Evolutionary conservation across 2,329 filamentous ascomycete species (phyloP).

Genomic region (Ramularia endophylla): DNA sequence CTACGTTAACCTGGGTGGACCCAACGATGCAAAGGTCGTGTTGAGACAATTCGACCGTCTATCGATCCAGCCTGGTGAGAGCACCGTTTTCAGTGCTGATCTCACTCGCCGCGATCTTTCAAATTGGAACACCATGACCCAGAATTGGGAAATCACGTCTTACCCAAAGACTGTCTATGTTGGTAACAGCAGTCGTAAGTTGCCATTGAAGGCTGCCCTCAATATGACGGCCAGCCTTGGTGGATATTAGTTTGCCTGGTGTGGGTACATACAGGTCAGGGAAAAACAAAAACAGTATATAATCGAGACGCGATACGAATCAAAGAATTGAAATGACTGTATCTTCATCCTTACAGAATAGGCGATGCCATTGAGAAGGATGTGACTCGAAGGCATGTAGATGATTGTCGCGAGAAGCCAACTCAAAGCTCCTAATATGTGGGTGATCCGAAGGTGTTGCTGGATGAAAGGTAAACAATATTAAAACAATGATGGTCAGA

Average conservation of each 20-base stretch:
- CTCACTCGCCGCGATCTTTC: conserved; percentile 76
- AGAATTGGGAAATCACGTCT: conserved; percentile 67
- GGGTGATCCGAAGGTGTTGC: too few species aligned
- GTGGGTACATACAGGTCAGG: too few species aligned
- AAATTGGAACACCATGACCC: conserved; percentile 73
- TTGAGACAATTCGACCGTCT: conserved; percentile 80
- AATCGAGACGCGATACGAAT: too few species aligned
- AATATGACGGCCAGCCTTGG: conserved; percentile 1
- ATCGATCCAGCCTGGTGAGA: conserved; percentile 63
- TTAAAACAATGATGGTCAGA: too few species aligned
- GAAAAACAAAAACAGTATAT: too few species aligned
- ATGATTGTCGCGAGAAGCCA: too few species aligned
- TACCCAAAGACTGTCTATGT: conserved; percentile 56
- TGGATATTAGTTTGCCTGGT: neutral
- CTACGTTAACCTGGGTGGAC: conserved; percentile 72
- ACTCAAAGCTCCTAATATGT: too few species aligned
- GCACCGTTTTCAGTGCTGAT: conserved; percentile 58
- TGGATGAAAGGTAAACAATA: too few species aligned
- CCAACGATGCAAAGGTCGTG: conserved; percentile 58
- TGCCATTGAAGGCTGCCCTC: conserved; percentile 40
- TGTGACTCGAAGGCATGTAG: too few species aligned
- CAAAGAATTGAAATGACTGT: too few species aligned
- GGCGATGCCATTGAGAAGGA: too few species aligned
- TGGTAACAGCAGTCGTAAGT: conserved; percentile 53
- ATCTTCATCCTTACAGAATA: too few species aligned